Base-by-base conservation (phyloP, 1,284 basidiomycete species). In the Sutorius eximius region DNA sequence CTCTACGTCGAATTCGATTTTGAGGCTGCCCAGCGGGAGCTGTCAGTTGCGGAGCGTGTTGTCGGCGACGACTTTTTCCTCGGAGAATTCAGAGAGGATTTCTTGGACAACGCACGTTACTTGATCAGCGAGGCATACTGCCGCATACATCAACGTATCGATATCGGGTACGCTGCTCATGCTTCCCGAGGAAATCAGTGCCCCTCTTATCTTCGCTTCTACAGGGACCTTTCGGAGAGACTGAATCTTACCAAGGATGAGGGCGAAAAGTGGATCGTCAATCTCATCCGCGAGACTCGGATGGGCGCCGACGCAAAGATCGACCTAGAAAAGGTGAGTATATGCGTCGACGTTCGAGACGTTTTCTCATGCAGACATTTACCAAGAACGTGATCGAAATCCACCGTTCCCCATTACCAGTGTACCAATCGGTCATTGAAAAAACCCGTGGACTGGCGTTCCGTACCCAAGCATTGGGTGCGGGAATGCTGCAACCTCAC, bases 241-340 rank as follows among this genome's bases (percentile, higher is more conserved):
- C 81, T 99, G 36, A 98, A 98, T 73, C 82, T 98, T 52, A 89
- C 90, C 24, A 84, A 81, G 52, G 94, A 95, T 64, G 96, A 98
- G 67, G 97, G 96, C 54, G 96, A 98, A 72, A 97, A 97, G 73
- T 99, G 96, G 96, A 96, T 99, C 61, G 96, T 98, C 65, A 98
- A 97, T 78, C 87, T 98, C 56, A 96, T 98, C 66, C 86, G 95
- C 48, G 97, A 98, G 73, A 97, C 95, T 27, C 85, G 93, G 32
- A 93, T 97, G 84, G 94, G 91, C 22, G 88, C 91, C 3, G 92
- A 99, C 67, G 94, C 94, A 53, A 98, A 97, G 79, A 98, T 98
- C 62, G 95, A 98, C 73, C 82, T 98, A 47, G 93, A 96, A 75
- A 93, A 95, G 78, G 91, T 89, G 56, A 45, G 56, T 41, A 3